phyloP scores from a whole-genome alignment of 371 early-diverging fungal genomes.

The Zychaea mexicana region DNA sequence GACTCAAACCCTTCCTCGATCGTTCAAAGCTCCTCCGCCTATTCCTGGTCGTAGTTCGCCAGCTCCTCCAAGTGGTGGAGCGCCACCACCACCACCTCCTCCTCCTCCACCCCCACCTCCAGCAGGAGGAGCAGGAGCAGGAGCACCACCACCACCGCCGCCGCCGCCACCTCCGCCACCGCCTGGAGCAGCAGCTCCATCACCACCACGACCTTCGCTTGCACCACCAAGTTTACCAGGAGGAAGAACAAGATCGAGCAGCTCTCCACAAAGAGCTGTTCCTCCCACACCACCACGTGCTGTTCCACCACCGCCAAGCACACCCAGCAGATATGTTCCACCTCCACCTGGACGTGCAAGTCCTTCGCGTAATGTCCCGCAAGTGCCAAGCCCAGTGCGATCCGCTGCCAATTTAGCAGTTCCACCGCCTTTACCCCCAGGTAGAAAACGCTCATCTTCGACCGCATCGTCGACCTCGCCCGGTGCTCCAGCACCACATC shows the following conservation, averaged over 20 bases:
- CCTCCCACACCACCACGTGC: slow-evolving; percentile 42
- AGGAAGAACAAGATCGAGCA: slow-evolving; percentile 41
- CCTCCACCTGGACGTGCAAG: slow-evolving; percentile 20
- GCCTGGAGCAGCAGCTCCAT: slow-evolving; percentile 16
- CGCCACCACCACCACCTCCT: slow-evolving; percentile 22
- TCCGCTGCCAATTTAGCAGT: slow-evolving; percentile 15
- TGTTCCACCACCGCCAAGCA: slow-evolving; percentile 34
- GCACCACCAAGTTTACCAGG: slow-evolving; percentile 38
- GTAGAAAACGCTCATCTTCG: slow-evolving; percentile 37
- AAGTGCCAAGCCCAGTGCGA: slow-evolving; percentile 9
- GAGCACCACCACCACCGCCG: slow-evolving; percentile 22
- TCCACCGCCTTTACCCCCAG: slow-evolving; percentile 43
- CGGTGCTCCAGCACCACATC: slow-evolving; percentile 15
- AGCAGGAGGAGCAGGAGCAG: not conserved
- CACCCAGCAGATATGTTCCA: slow-evolving; percentile 16
- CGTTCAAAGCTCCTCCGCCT: slow-evolving; percentile 45
- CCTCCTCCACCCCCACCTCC: slow-evolving; percentile 14
- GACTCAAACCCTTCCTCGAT: slow-evolving; percentile 34
- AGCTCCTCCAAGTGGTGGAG: not conserved
- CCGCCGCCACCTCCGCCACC: slow-evolving; percentile 21
- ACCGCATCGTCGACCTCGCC: slow-evolving; percentile 11
- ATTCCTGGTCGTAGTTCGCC: slow-evolving; percentile 26
- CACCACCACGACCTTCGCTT: slow-evolving; percentile 25
- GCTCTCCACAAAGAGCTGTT: slow-evolving; percentile 45
- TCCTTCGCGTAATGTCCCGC: slow-evolving; percentile 12